Percentiles rank a stretch among this genome's conserved stretches.
Evolutionary conservation across 2,329 filamentous ascomycete species (phyloP).

Genomic region (Monosporascus sp.): DNA sequence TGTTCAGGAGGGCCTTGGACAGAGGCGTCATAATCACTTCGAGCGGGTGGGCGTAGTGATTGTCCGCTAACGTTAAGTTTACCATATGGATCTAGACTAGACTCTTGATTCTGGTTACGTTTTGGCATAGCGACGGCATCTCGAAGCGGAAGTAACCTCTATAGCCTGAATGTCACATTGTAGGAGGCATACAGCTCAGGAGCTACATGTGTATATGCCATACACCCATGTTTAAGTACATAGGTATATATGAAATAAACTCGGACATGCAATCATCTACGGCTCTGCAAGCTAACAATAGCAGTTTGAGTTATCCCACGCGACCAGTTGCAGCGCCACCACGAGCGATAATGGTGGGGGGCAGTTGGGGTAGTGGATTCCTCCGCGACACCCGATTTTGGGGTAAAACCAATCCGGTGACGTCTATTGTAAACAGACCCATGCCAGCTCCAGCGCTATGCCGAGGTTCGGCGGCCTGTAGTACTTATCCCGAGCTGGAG

Average conservation of each 20-base stretch:
- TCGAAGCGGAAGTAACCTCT: too few species aligned
- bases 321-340: background rate
- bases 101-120: background rate
- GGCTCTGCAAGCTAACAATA: too few species aligned
- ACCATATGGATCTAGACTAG: background rate
- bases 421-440: background rate
- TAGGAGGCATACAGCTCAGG: too few species aligned
- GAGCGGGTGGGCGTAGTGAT: slow-evolving; percentile 4
- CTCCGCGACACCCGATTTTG: background rate
- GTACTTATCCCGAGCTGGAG: too few species aligned
- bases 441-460: background rate
- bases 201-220: too few species aligned
- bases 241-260: too few species aligned
- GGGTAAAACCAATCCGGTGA: background rate
- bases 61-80: too few species aligned
- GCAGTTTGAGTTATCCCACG: too few species aligned
- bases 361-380: background rate
- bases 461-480: slow-evolving; percentile 2
- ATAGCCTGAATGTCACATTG: too few species aligned
- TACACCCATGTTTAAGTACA: too few species aligned
- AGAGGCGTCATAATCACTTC: slow-evolving; percentile 27
- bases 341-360: background rate
- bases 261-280: too few species aligned
- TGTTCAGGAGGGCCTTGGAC: slow-evolving; percentile 44
- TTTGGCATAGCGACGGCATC: background rate